Base-by-base conservation (phyloP, 1,284 basidiomycete species). In the Melampsora americana region DNA sequence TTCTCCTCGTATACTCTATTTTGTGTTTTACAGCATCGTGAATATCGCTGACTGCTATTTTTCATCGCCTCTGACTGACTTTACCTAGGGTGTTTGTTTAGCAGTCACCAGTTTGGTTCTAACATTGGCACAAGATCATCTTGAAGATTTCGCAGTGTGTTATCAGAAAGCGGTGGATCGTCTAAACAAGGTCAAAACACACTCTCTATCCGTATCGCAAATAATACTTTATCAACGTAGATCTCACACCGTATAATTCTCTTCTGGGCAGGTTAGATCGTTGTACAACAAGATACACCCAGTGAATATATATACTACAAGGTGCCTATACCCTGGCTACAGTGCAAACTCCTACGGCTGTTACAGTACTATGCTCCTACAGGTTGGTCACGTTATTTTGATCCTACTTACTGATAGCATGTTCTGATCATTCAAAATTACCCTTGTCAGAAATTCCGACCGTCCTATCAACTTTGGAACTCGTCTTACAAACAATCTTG, bases 241-340 rank as follows among this genome's bases (percentile, higher is more conserved):
- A 71, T 23, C 42, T 35, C 39, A 69, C 35, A 32, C 35, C 64
- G 66, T 74, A 44, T 23, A 28, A 20, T 44, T 44, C 2, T n/a
- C 30, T 44, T 44, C n/a, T 71, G 59, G 23, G 35, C 50, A 61
- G n/a, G 50, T 18, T 80, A 95, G 92, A 87, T 98, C 78, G 88
- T 97, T 20, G 90, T 98, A 77, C 92, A 95, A 80, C 89, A 91
- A 77, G 92, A 98, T 80, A 95, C 91, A 80, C 86, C 90, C 2
- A 86, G 90, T 48, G 90, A 93, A 73, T 98, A 99, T 82, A 87
- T 95, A 39, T 99, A 99, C 83, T 99, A 99, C 85, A 93, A 93
- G 83, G 92, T 98, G 2, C 96, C 96, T 26, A 92, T 93, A 46
- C 95, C 95, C 0, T 99, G 95, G 96, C 86, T 99, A 39, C 95